Base-by-base conservation (phyloP, 306 rosid genomes). In the Begonia fuchsioides region DNA sequence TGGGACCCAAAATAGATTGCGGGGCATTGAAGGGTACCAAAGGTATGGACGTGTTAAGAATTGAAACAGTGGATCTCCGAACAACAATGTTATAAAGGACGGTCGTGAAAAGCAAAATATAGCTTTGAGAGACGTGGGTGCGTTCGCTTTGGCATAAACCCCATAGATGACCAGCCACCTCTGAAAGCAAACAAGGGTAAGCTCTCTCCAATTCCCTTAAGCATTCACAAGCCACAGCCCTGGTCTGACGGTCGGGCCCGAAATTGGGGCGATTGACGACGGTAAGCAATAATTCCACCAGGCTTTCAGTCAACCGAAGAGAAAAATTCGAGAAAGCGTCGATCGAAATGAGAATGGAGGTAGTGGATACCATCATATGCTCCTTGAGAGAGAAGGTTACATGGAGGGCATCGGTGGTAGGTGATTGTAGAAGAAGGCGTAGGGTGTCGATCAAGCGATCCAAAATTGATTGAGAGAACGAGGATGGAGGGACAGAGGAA, bases 151-250 rank as follows among this genome's bases (percentile, higher is more conserved):
- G 97, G 76, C 93, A 90, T 44, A 84, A 38, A 49, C 77, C 64
- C 97, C 97, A 90, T 12, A 90, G 61, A 54, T 90, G 95, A 0
- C 93, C 97, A 13, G 74, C 82, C 12, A 81, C 73, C 9, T 81
- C 84, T 6, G 95, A 84, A 13, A 90, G 92, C 41, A 90, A 64
- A 50, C 88, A 63, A 16, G 94, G 95, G 35, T 67, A 61, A 11
- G 82, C 69, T 11, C 57, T 76, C 65, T 90, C 97, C 67, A 90
- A 43, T 59, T 90, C 95, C 48, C 97, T 64, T 8, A 90, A 56
- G 50, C 97, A 90, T 71, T 90, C 95, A n/a, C 94, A 90, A 2
- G 87, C 93, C 11, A 76, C 52, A 11, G 70, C 83, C 4, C 97
- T 86, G 2, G 81, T 57, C 50, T 84, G 95, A 1, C 94, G 77